Base-by-base conservation (phyloP, 305 asterid genomes). In the Fraxinus albicans region DNA sequence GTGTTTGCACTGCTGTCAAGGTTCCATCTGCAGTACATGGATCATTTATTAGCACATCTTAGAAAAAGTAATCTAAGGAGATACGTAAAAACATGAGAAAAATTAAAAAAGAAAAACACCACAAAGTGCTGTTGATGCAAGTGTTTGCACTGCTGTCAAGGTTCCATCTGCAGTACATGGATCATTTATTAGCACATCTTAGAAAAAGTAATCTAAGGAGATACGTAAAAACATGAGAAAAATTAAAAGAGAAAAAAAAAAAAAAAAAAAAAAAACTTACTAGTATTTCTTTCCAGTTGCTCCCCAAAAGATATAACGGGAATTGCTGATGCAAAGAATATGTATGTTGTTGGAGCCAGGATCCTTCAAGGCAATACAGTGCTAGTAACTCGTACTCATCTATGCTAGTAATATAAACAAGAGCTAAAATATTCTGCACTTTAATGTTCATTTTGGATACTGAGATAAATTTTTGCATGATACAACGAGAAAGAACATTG, bases 231-330 rank as follows among this genome's bases (percentile, higher is more conserved):
- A 75, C 31, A 7, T 6, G 19, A 0, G 82, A 73, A 21, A 84
- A 60, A 4, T 4, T 4, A 35, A 35, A 35, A 35, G 6, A 35
- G 7, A 5, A 0, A 29, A 29, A 29, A 5, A 8, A 10, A 10
- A n/a, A n/a, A n/a, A n/a, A n/a, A 25, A 25, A 25, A 25, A 25
- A 10, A 10, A 8, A 40, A 42, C 6, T 47, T 76, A 95, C 99
- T 85, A 2, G 99, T 96, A 88, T 85, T 90, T 86, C 98, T 91
- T 86, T 94, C 97, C 40, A 96, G 90, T 79, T 94, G 98, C 90
- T 94, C 98, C 86, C 99, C 99, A 8, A 96, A 96, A 67, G 99
- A 94, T 84, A 96, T 94, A 77, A 96, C 98, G 1, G 99, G 98
- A 79, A 96, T 93, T 53, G 99, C 95, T 15, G 99, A 96, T 79